Evolutionary conservation across 495 filamentous ascomycete species (phyloP), one percentile per base, ranked within the genome.

Genomic region (Alectoria sarmentosa): DNA sequence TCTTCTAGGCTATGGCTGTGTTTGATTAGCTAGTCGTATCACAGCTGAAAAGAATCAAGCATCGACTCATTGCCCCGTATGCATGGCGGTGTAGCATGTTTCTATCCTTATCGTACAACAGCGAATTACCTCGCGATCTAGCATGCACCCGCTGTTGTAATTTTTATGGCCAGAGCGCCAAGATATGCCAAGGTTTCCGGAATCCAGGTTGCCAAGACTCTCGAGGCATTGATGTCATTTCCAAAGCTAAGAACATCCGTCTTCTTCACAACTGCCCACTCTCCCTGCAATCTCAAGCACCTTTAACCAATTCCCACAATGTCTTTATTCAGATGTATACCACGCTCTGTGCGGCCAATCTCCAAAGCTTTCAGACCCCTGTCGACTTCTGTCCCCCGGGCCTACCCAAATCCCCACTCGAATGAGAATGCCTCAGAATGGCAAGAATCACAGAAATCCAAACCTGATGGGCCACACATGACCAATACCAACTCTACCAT

Each of bases 401-500:
- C 37, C 48, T 49, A 59, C 17, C 54, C 67, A 34, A 66, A 63
- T 19, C 68, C 70, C 32, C 67, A 63, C 30, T 61, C 70, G 36
- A 63, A 69, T 28, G 71, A 73, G 58, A 84, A 74, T 32, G 74
- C 79, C 28, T 66, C 74, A 44, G 77, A 75, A 41, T 80, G 86
- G 72, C 76, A 81, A 58, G 78, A 80, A 39, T 75, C 74, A 55
- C 83, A 88, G 70, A 78, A 73, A 7, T 75, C 79, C 32, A 86
- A 83, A 73, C 71, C 81, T 0, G 72, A 79, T n/a, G 88, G 86
- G 66, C 85, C 83, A 52, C 77, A 81, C 67, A 75, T 88, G 61
- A 83, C 86, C 7, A 86, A 86, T 69, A 86, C 83, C 19, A 88
- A 79, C 23, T 83, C 80, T 28, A 88, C 85, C 19, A 82, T 87